phyloP scores from a whole-genome alignment of 192 early-diverging fungal species.

The Backusella luteola region DNA sequence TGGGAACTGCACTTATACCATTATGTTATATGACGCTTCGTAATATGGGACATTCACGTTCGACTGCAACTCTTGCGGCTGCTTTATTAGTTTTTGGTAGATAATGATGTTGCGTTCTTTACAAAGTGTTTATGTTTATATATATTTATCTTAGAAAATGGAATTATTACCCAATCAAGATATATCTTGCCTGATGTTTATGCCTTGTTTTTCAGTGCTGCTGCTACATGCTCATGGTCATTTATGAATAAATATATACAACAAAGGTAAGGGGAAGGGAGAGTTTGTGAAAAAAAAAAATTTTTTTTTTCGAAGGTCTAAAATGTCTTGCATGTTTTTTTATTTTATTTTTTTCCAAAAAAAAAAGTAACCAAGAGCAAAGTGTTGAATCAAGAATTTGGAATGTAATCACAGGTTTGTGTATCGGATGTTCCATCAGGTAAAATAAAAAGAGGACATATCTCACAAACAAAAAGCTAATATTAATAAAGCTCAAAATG shows the following conservation, averaged over 20 bases:
- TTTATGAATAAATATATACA: conserved; percentile 65
- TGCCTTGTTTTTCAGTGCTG: conserved; percentile 35
- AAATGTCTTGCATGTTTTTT: conserved; percentile 8
- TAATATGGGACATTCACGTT: conserved; percentile 22
- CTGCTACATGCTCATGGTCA: conserved; percentile 77
- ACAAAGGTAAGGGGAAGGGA: conserved; percentile 11
- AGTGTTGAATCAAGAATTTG: conserved; percentile 72
- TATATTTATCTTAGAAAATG: conserved; percentile 62
- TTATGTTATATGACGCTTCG: conserved; percentile 79
- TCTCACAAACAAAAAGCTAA: background rate
- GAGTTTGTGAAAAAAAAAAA: background rate
- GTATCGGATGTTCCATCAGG: conserved; percentile 62
- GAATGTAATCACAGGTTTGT: conserved; percentile 78
- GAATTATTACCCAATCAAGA: conserved; percentile 58
- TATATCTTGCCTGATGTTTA: background rate
- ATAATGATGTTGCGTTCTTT: background rate
- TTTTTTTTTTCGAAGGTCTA: conserved; percentile 50
- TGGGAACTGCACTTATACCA: conserved; percentile 78
- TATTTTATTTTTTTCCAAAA: too few species aligned
- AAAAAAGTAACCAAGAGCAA: background rate
- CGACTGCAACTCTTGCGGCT: background rate
- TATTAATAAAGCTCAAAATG: conserved; percentile 70
- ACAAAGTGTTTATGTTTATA: background rate
- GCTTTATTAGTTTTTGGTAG: background rate
- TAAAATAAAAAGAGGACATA: background rate